Percentiles rank a stretch among this genome's conserved stretches.
Conservation (phyloP, 805 yeast species). For the Candida loeiensis region DNA sequence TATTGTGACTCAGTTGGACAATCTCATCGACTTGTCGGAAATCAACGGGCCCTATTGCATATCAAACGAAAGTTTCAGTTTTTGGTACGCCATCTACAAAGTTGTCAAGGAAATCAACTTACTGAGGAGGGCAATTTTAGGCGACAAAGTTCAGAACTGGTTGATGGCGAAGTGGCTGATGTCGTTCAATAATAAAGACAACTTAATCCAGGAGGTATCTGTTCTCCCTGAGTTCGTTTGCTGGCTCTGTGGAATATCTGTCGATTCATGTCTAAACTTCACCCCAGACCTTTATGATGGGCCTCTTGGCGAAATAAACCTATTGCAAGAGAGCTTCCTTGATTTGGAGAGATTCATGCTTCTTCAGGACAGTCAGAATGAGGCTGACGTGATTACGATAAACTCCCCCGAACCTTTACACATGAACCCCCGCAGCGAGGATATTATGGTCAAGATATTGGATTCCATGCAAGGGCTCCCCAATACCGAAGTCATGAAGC, state of each 20-base stretch:
- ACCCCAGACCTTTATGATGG: constrained; percentile 7
- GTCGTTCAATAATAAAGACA: constrained; percentile 28
- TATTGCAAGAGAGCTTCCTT: constrained; percentile 4
- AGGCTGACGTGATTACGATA: neutral
- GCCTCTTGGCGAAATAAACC: constrained; percentile 9
- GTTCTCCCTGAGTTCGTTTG: constrained; percentile 33
- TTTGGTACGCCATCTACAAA: constrained; percentile 49
- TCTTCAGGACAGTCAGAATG: constrained; percentile 1
- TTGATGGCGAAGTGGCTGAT: constrained; percentile 43
- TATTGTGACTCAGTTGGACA: constrained; percentile 45
- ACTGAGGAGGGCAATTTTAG: constrained; percentile 21
- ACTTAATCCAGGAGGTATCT: constrained; percentile 36
- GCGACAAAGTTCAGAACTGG: constrained; percentile 48
- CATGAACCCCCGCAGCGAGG: constrained; percentile 7
- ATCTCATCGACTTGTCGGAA: constrained; percentile 51
- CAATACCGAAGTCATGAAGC: constrained; percentile 3
- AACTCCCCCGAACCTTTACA: constrained; percentile 1
- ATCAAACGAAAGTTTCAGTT: constrained; percentile 44
- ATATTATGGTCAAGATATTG: constrained; percentile 9
- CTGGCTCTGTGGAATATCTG: constrained; percentile 41
- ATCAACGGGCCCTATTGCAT: constrained; percentile 57
- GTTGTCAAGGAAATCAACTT: constrained; percentile 34
- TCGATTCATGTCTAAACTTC: neutral
- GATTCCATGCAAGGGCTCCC: constrained; percentile 8
- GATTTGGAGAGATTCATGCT: constrained; percentile 10